Conservation (phyloP, 768 basidiomycete genomes). For the Leccinum olivaceopallidum region DNA sequence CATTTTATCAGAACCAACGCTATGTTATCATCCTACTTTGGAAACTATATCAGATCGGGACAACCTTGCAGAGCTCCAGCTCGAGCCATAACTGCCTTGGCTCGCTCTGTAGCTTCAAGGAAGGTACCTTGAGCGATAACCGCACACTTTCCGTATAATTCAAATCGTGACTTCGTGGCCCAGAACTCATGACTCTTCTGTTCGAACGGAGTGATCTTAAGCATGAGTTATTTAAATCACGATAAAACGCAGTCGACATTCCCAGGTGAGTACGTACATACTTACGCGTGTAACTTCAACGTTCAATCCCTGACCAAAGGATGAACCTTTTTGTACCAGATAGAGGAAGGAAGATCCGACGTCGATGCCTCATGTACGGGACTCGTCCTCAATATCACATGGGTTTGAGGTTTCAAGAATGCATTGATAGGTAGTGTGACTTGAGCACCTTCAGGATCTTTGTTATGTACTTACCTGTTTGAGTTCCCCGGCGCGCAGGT, state of each 20-base stretch:
- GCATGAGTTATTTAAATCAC: constrained; percentile 7
- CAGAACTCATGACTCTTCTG: constrained; percentile 10
- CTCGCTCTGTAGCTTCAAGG: too few relatives aligned
- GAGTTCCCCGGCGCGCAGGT: background rate
- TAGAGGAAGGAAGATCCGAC: background rate
- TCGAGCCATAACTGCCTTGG: too few relatives aligned
- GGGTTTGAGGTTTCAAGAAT: background rate
- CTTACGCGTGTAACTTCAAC: background rate
- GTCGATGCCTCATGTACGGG: background rate
- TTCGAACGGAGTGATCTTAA: constrained; percentile 19
- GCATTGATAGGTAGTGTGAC: background rate
- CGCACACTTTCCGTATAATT: constrained; percentile 13
- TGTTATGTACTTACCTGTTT: background rate
- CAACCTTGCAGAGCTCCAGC: too few relatives aligned
- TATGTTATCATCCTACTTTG: background rate
- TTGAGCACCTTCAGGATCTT: background rate
- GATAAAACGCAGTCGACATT: background rate
- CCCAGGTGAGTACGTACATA: background rate
- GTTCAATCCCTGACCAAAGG: constrained; percentile 4
- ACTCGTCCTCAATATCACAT: background rate
- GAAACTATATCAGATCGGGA: background rate
- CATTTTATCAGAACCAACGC: too few relatives aligned
- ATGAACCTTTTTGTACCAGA: constrained; percentile 2
- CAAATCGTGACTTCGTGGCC: constrained; percentile 9
- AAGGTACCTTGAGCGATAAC: constrained; percentile 15